Evolutionary conservation across 2,329 filamentous ascomycete species (phyloP), one percentile per base, ranked within the genome.

Genomic region (Aspergillus hortae): DNA sequence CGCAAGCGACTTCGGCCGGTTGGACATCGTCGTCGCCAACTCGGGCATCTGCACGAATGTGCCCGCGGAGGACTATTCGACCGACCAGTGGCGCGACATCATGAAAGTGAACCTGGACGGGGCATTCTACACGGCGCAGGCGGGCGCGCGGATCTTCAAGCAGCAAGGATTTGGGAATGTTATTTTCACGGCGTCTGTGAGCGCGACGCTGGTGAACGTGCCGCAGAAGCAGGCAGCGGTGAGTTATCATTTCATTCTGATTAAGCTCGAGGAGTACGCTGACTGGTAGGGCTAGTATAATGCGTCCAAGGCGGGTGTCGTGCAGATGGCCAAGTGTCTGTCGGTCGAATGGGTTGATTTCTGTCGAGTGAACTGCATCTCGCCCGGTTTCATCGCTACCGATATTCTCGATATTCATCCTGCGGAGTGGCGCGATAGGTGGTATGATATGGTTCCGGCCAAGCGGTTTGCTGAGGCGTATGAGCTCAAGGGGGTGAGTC

Each of bases 11-110:
- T 77, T 77, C 58, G 74, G 74, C 12, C 66, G 67, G 30, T 67
- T 79, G 9, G 71, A 77, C 48, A 72, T 79, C 48, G 65, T 79
- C 35, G 68, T 79, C 30, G 76, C 71, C 15, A 78, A 77, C 59
- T 74, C 76, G 0, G 76, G 76, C 1, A 49, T 58, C 15, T 43
- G 45, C 1, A 48, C 55, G 2, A 64, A 66, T 4, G 59, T 69
- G 49, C 60, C 72, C 0, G 71, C 68, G 11, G 67, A 71, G 7
- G 66, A 75, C 14, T 74, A 73, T 52, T 71, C 70, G 0, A 45
- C 65, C 4, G 64, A 67, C 14, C 65, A 74, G 53, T 77, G 68
- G 67, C 68, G 65, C n/a, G 64, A 70, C 52, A 74, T 74, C 43
- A 68, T 71, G 56, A 59, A 62, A 19, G 66, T 73, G 9, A 74